phyloP scores from a whole-genome alignment of 2,329 filamentous ascomycete species.

The Truncatella angustata region DNA sequence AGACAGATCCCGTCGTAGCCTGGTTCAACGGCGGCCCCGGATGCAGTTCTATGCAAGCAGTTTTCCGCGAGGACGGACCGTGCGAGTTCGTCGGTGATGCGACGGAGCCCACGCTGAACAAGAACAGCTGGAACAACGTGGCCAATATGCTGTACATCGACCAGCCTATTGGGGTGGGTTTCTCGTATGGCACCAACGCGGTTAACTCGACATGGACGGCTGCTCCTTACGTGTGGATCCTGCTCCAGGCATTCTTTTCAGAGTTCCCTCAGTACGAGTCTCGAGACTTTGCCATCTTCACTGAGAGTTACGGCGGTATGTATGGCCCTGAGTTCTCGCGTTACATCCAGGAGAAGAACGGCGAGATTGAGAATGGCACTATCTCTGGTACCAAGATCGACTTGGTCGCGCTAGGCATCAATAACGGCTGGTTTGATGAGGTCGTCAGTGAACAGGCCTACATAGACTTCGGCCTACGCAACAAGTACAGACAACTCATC shows the following conservation, averaged over 20 bases:
- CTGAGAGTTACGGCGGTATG: conserved; percentile 57
- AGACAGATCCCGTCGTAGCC: conserved; percentile 29
- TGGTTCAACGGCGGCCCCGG: conserved; percentile 41
- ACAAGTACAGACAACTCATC: conserved; percentile 40
- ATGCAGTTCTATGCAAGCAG: conserved; percentile 35
- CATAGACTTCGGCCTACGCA: conserved; percentile 28
- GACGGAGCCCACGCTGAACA: too few species aligned
- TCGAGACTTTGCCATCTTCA: too few species aligned
- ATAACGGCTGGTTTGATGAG: conserved; percentile 28
- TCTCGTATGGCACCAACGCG: too few species aligned
- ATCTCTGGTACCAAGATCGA: conserved; percentile 28
- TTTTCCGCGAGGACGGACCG: conserved; percentile 37
- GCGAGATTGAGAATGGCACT: conserved; percentile 41
- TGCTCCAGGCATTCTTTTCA: too few species aligned
- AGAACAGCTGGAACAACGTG: too few species aligned
- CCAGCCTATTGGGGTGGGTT: too few species aligned
- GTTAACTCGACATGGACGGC: too few species aligned
- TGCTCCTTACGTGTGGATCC: too few species aligned
- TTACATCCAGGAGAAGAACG: conserved; percentile 56
- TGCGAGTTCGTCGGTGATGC: too few species aligned
- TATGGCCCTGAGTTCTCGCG: conserved; percentile 55
- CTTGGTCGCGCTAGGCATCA: conserved; percentile 30
- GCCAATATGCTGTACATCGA: too few species aligned
- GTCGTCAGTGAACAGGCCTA: conserved; percentile 21
- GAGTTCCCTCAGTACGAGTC: too few species aligned